Base-by-base conservation (phyloP, 768 basidiomycete species). In the Infundibulicybe gibba region DNA sequence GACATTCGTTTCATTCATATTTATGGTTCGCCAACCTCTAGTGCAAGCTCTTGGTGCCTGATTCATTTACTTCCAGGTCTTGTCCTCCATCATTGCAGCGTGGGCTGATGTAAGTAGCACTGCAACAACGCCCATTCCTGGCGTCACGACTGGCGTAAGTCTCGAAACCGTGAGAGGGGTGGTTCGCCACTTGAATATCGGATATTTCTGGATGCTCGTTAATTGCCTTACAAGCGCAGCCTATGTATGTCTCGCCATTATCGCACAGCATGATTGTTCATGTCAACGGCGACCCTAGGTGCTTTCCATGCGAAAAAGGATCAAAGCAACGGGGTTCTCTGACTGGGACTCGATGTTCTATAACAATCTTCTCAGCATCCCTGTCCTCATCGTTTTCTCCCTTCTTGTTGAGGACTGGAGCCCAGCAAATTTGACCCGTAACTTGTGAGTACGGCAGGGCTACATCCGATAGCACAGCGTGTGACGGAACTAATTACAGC, bases 321-420 rank as follows among this genome's bases (percentile, higher is more conserved):
- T 99, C 74, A 97, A 97, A 71, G 65, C 75, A 35, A 97, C 93
- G 13, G 91, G 91, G 15, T 97, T 98, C 71, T 77, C 93, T 41
- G 95, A 99, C 59, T 97, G 94, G 94, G 95, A 97, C 60, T 86
- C 94, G 11, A 97, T 97, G 94, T 95, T 92, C 70, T 98, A 98
- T 74, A 97, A 95, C 72, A 99, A 98, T 65, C 63, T 97, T 39
- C 71, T 98, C 43, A 95, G 92, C 15, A 94, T 98, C 56, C 97
- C 97, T 4, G 83, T 97, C 33, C 72, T 99, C 38, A 75, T 78
- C 45, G 57, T 91, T 43, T 91, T 86, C 60, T 97, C 94, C 8
- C 54, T 98, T 53, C 54, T 92, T 41, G 66, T 87, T 25, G 97
- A 99, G 68, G 83, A 97, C 61, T 99, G 97, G 97, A 79, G 85